Conservation (phyloP, 345 rosid species). For the Syzygium jambos region DNA sequence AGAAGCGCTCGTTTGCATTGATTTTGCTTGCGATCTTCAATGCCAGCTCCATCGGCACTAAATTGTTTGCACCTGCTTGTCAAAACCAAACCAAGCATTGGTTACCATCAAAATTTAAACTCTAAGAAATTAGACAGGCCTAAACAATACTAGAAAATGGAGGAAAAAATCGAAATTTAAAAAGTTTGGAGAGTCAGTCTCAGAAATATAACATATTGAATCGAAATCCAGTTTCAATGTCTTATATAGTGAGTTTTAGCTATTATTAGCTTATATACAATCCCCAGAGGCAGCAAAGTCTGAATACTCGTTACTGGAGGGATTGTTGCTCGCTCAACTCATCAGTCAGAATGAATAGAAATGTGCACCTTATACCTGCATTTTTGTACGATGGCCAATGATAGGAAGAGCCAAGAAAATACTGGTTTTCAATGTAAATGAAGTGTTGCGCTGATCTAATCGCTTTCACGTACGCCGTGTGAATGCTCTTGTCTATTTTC, state of each 20-base stretch:
- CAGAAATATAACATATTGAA: neutral
- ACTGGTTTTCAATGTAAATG: constrained; percentile 66
- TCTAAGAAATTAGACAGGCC: neutral
- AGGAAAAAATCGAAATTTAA: neutral
- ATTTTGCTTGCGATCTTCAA: constrained; percentile 58
- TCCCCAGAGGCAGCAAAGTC: neutral
- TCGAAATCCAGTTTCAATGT: rapidly evolving
- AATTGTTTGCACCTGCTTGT: constrained; percentile 55
- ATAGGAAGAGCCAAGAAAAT: constrained; percentile 62
- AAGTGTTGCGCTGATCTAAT: constrained; percentile 72
- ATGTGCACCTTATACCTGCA: constrained; percentile 38
- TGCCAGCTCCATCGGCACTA: constrained; percentile 62
- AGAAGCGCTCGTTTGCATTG: constrained; percentile 36
- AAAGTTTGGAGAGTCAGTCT: neutral
- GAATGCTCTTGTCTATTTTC: constrained; percentile 65
- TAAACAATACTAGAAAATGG: neutral
- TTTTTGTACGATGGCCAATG: constrained; percentile 60
- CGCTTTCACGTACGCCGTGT: constrained; percentile 53
- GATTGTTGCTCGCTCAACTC: neutral
- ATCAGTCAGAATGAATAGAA: neutral
- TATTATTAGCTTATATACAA: neutral
- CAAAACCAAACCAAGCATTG: neutral
- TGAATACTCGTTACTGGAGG: neutral
- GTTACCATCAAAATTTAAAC: neutral
- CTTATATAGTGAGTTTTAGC: neutral